Conservation (phyloP, 2,329 filamentous ascomycete genomes). For the Ascochyta pisi region DNA sequence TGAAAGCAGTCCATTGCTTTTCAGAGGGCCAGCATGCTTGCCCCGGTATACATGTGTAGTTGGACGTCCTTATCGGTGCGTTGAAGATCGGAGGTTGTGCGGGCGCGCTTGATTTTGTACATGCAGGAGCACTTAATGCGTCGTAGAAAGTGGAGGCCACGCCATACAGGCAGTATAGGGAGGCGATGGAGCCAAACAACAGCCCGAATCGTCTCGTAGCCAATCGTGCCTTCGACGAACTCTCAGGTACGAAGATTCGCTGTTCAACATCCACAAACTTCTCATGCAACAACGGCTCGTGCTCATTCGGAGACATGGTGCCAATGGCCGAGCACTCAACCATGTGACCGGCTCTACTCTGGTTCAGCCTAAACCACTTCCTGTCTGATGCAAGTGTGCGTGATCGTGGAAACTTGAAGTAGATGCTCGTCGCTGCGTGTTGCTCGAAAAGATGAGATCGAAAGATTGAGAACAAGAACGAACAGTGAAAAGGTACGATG, state of each 20-base stretch:
- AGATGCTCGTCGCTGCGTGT: neutral
- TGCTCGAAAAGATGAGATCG: neutral
- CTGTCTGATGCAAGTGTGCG: neutral
- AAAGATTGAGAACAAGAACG: neutral
- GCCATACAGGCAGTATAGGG: constrained; percentile 14
- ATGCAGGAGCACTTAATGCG: neutral
- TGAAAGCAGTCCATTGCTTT: constrained; percentile 43
- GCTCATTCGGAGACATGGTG: constrained; percentile 23
- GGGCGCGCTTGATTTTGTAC: neutral
- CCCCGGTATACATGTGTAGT: constrained; percentile 45
- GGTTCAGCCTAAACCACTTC: neutral
- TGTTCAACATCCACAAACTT: constrained; percentile 18
- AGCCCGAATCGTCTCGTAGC: neutral
- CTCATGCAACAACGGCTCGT: constrained; percentile 21
- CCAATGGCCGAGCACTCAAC: neutral
- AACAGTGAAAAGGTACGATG: neutral
- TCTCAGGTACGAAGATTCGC: neutral
- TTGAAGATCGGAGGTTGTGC: neutral
- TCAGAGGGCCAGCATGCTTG: constrained; percentile 47
- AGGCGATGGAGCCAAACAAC: constrained; percentile 1
- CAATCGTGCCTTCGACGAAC: neutral
- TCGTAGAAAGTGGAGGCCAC: constrained; percentile 8
- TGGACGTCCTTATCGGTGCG: constrained; percentile 15
- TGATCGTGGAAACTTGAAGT: neutral
- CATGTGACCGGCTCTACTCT: neutral